These are phyloP conservation scores for Suillus brevipes DNA, from an alignment of 768 basidiomycete species.

Conservation along the genomic window DNA sequence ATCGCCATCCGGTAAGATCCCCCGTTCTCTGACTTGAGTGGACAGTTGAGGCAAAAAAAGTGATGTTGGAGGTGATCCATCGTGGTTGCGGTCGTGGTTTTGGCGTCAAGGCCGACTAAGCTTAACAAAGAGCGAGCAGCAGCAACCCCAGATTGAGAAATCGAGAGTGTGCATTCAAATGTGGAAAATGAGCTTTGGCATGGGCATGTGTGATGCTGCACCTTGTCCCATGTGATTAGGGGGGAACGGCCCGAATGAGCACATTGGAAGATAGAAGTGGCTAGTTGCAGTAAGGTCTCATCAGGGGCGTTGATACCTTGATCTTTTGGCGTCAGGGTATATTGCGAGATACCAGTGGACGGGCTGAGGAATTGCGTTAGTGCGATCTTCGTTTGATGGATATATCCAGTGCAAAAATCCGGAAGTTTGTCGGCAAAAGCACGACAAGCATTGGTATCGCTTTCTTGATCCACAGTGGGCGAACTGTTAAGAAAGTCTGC, in stretches of 20 bases:
- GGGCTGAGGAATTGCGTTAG: not conserved
- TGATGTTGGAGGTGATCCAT: not conserved
- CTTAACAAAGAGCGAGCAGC: not conserved
- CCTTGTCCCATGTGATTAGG: slow-evolving; percentile 1
- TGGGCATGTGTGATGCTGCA: not conserved
- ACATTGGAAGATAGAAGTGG: slow-evolving; percentile 3
- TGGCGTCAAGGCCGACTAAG: not conserved
- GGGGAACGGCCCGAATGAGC: not conserved
- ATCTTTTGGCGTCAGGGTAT: not conserved
- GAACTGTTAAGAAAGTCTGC: not conserved
- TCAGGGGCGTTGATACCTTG: not conserved
- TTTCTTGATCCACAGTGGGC: not conserved
- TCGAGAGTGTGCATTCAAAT: not conserved
- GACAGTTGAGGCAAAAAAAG: slow-evolving; percentile 1
- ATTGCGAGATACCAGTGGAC: not conserved
- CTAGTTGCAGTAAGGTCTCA: not conserved
- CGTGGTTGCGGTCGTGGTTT: not conserved
- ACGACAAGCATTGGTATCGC: not conserved
- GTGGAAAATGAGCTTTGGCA: not conserved
- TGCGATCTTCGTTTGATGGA: not conserved
- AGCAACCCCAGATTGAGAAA: not conserved
- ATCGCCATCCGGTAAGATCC: slow-evolving; percentile 1
- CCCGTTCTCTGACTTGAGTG: not conserved
- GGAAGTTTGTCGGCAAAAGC: not conserved
- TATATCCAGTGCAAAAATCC: not conserved